Conservation (phyloP, 2,329 filamentous ascomycete genomes). For the Aspergillus japonicus region DNA sequence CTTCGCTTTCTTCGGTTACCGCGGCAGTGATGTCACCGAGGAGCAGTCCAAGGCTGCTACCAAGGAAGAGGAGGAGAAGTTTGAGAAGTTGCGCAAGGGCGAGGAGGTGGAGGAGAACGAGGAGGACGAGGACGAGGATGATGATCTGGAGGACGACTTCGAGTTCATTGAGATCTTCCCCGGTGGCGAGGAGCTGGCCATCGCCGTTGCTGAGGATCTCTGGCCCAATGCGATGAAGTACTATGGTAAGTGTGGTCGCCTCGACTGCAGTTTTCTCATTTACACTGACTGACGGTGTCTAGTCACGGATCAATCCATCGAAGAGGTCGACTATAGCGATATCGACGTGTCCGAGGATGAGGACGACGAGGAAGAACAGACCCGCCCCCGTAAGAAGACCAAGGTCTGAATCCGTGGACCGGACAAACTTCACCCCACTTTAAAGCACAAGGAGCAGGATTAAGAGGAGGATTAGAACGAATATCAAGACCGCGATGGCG, state of each 20-base stretch:
- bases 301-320: constrained; percentile 66
- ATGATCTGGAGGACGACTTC: constrained; percentile 64
- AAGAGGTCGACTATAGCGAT: constrained; percentile 68
- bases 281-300: constrained; percentile 37
- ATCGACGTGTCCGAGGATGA: constrained; percentile 51
- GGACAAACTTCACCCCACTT: constrained; percentile 17
- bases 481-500: constrained; percentile 85
- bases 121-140: constrained; percentile 48
- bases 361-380: constrained; percentile 48
- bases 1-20: constrained; percentile 86
- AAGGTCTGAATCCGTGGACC: constrained; percentile 27
- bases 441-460: constrained; percentile 67
- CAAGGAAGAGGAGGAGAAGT: constrained; percentile 61
- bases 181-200: constrained; percentile 78
- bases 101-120: constrained; percentile 49
- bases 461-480: constrained; percentile 82
- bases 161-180: constrained; percentile 80
- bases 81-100: constrained; percentile 50
- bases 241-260: constrained; percentile 66
- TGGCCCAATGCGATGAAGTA: constrained; percentile 87
- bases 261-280: not conserved
- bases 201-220: constrained; percentile 79
- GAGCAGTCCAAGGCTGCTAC: constrained; percentile 67
- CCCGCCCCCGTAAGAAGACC: constrained; percentile 47
- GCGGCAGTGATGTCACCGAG: constrained; percentile 65